A percentile compares a stretch with the other conserved stretches of the same genome.
Evolutionary conservation across 495 filamentous ascomycete genomes (phyloP).

Genomic region (Penicillium ochrochloron): DNA sequence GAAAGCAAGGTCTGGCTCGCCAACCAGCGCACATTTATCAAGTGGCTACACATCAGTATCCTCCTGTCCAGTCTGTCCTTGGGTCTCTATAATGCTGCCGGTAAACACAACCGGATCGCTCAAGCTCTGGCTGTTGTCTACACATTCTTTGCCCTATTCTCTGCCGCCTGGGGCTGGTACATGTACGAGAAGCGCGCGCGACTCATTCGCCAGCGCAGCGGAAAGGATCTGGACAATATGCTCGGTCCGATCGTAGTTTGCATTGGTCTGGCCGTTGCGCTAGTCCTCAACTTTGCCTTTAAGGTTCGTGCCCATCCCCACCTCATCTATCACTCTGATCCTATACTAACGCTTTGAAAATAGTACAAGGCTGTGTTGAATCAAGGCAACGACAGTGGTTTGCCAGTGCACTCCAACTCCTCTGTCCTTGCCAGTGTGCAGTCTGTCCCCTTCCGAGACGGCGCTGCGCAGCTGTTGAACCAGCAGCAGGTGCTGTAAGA

Average conservation of each 20-base stretch:
- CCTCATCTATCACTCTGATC: neutral
- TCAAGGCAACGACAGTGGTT: constrained; percentile 22
- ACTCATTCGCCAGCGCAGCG: constrained; percentile 83
- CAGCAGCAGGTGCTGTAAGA: constrained; percentile 32
- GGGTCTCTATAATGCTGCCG: constrained; percentile 85
- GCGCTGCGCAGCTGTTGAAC: constrained; percentile 9
- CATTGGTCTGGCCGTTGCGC: constrained; percentile 73
- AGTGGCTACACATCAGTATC: constrained; percentile 93
- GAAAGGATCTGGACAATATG: constrained; percentile 88
- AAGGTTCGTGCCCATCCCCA: constrained; percentile 49
- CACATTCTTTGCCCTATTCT: constrained; percentile 78
- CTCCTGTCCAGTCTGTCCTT: constrained; percentile 82
- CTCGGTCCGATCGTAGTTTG: constrained; percentile 84
- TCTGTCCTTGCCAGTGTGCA: constrained; percentile 17
- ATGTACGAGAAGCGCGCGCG: constrained; percentile 74
- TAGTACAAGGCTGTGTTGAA: constrained; percentile 45
- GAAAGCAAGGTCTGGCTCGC: constrained; percentile 99
- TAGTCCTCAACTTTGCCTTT: constrained; percentile 88
- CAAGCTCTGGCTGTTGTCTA: constrained; percentile 79
- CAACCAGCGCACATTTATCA: constrained; percentile 96
- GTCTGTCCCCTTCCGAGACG: constrained; percentile 19
- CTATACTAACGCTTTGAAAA: constrained; percentile 15
- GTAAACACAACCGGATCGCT: constrained; percentile 70
- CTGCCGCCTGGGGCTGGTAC: constrained; percentile 84
- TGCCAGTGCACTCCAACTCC: constrained; percentile 22